Evolutionary conservation across 2,329 filamentous ascomycete genomes (phyloP).

Genomic region (Fusarium bactridioides): DNA sequence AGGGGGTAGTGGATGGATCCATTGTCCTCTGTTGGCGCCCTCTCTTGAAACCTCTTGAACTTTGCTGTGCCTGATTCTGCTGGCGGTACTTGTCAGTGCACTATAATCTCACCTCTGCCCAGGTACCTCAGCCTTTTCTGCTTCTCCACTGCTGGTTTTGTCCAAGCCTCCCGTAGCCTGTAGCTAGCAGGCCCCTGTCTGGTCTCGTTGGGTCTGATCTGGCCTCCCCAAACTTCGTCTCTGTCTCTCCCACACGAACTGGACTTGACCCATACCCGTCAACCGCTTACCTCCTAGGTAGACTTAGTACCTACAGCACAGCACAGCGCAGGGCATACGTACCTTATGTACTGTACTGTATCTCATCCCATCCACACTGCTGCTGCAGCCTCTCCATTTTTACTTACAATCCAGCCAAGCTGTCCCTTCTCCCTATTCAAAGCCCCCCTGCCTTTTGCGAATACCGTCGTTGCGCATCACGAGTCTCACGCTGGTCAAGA

Average conservation of each 20-base stretch:
- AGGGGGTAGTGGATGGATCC: conserved; percentile 25
- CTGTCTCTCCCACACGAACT: conserved; percentile 26
- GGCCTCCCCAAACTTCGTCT: conserved; percentile 35
- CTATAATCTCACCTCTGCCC: neutral
- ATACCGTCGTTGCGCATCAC: conserved; percentile 33
- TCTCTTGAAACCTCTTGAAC: conserved; percentile 35
- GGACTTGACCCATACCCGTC: neutral
- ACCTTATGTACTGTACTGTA: neutral
- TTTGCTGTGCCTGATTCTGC: conserved; percentile 6
- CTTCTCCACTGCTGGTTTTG: conserved; percentile 25
- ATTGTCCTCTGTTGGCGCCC: conserved; percentile 30
- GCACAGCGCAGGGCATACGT: neutral
- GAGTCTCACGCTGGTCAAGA: conserved; percentile 26
- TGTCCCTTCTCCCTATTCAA: conserved; percentile 35
- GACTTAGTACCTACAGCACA: neutral
- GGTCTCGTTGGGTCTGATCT: conserved; percentile 30
- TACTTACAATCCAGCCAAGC: conserved; percentile 39
- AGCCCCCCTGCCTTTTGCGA: conserved; percentile 23
- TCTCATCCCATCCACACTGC: conserved; percentile 24
- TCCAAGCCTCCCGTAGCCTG: conserved; percentile 31
- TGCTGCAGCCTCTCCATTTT: conserved; percentile 29
- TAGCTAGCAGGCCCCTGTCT: conserved; percentile 21
- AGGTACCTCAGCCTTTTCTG: conserved; percentile 12
- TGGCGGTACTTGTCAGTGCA: neutral
- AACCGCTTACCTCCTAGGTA: neutral